phyloP scores from a whole-genome alignment of 345 rosid genomes.

The Gossypium ekmanianum region DNA sequence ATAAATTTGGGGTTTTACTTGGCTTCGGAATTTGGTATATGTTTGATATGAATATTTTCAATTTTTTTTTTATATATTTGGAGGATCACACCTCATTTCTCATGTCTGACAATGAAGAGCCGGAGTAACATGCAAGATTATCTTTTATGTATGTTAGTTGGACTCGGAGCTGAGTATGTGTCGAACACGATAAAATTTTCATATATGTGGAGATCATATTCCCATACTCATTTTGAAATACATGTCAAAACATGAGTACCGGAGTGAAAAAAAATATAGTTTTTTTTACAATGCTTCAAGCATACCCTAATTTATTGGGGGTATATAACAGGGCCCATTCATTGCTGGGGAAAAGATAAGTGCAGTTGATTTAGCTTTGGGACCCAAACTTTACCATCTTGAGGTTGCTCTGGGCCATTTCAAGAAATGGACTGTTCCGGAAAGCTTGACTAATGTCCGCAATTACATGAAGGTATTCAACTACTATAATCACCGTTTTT shows the following conservation, averaged over 20 bases:
- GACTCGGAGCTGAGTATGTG: background rate
- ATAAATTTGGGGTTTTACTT: background rate
- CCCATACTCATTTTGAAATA: no score
- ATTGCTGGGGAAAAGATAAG: conserved; percentile 73
- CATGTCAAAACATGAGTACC: background rate
- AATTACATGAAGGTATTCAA: conserved; percentile 52
- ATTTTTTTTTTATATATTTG: no score
- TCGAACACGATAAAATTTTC: background rate
- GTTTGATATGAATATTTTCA: background rate
- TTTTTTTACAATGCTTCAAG: background rate
- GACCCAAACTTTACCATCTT: conserved; percentile 90
- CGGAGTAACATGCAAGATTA: background rate
- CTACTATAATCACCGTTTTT: background rate
- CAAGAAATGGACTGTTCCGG: conserved; percentile 80
- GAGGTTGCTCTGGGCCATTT: conserved; percentile 77
- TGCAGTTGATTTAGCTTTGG: conserved; percentile 80
- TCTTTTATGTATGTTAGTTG: background rate
- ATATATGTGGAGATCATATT: no score
- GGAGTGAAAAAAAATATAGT: no score
- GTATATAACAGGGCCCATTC: conserved; percentile 53
- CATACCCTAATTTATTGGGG: background rate
- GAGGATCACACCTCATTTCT: background rate
- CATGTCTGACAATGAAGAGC: background rate
- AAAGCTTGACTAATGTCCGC: conserved; percentile 51
- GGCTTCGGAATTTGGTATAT: background rate